Evolutionary conservation across 306 rosid genomes (phyloP), one percentile per base, ranked within the genome.

Genomic region (Ammopiptanthus mongolicus): DNA sequence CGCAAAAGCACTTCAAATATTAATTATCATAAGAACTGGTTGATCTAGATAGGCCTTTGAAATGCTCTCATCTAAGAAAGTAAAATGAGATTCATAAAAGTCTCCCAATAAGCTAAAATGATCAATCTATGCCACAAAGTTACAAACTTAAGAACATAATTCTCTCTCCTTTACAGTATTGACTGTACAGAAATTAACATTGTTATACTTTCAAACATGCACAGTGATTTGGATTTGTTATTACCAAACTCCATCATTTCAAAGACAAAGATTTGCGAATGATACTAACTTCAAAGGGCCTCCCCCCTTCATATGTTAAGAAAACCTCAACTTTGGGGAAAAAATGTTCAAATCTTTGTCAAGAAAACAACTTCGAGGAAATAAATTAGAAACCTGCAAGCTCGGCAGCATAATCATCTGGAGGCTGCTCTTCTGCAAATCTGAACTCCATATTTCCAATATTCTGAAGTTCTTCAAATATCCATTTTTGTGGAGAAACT

Each of bases 401-500:
- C 78, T 90, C 96, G 25, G 96, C 90, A 79, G 98, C 97, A 83
- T 91, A 95, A 83, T 95, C 99, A 85, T 95, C 99, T 78, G 87
- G 97, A 47, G 97, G 99, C 57, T 91, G 92, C 87, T 95, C 99
- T 87, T 92, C 99, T 6, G 87, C 97, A 80, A 91, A 95, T 87
- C 88, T 87, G 83, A 91, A 95, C 56, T 90, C 97, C 97, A 95
- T 95, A 86, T 90, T 95, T 63, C 96, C 97, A 70, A 90, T 95
- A 81, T 82, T 87, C 79, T 91, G 97, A 73, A 95, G 91, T 78
- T 95, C 99, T 87, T 83, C 85, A 86, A 91, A 95, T 82, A 95
- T 95, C 97, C 99, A 91, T 83, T 92, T 92, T 88, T 89, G 95
- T 41, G 99, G 97, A 66, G 97, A 77, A 79, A 67, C 76, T 83